phyloP scores from a whole-genome alignment of 179 eudicot species.

The Silene coronaria region DNA sequence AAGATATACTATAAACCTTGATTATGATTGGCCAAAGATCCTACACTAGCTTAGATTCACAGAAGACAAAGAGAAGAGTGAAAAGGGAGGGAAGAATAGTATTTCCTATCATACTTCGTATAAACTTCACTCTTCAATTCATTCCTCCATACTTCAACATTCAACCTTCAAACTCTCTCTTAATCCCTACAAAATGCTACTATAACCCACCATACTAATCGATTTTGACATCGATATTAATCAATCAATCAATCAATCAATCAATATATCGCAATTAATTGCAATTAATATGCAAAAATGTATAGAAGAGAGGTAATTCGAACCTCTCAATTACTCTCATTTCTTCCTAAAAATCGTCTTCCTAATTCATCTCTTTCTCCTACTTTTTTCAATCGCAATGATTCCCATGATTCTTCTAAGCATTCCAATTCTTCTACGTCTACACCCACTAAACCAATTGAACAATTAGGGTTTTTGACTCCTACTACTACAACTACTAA shows the following conservation, averaged over 20 bases:
- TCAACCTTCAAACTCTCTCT: neutral
- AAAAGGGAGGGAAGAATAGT: neutral
- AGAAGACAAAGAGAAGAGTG: neutral
- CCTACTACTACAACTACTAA: neutral
- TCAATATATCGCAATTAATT: neutral
- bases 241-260: neutral
- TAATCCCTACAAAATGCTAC: neutral
- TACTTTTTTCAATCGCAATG: neutral
- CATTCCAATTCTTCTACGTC: conserved; percentile 17
- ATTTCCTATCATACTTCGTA: neutral
- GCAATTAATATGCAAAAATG: conserved; percentile 10
- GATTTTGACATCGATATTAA: too few relatives aligned
- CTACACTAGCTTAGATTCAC: neutral
- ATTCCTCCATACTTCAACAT: neutral
- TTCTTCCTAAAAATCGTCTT: conserved; percentile 25
- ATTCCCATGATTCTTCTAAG: neutral
- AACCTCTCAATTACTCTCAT: conserved; percentile 34
- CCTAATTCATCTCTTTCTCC: conserved; percentile 15
- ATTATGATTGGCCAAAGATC: neutral
- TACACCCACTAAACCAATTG: conserved; percentile 5
- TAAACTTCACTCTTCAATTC: neutral
- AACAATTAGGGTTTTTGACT: conserved; percentile 17
- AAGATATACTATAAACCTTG: neutral
- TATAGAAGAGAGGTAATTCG: conserved; percentile 25
- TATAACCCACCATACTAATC: too few relatives aligned